Evolutionary conservation across 805 yeast genomes (phyloP).

Genomic region (Grigorovia jiainica): DNA sequence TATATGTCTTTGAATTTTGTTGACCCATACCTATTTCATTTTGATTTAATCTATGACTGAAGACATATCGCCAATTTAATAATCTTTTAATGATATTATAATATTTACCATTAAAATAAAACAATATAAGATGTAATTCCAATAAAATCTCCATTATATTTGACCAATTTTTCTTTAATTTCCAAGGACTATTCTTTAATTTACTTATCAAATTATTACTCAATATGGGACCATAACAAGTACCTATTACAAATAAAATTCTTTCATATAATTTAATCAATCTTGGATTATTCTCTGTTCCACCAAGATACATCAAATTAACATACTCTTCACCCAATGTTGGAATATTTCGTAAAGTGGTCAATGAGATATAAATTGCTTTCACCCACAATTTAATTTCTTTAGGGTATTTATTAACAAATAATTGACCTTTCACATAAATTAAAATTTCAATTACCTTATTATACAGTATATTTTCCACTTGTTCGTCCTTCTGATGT

Average conservation of each 20-base stretch:
- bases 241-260: constrained; percentile 49
- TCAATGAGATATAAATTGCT: constrained; percentile 55
- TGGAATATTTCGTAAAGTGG: constrained; percentile 66
- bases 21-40: constrained; percentile 26
- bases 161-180: constrained; percentile 18
- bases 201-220: constrained; percentile 25
- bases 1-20: constrained; percentile 45
- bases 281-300: constrained; percentile 40
- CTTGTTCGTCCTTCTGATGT: constrained; percentile 78
- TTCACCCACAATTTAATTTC: constrained; percentile 53
- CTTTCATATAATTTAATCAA: constrained; percentile 41
- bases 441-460: constrained; percentile 51
- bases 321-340: constrained; percentile 94
- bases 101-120: constrained; percentile 75
- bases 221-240: constrained; percentile 54
- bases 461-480: constrained; percentile 44
- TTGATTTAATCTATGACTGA: constrained; percentile 49
- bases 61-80: constrained; percentile 70
- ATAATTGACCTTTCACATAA: constrained; percentile 49
- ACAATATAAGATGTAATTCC: constrained; percentile 68
- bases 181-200: constrained; percentile 4
- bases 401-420: constrained; percentile 51
- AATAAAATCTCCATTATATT: constrained; percentile 42
- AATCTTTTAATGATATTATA: constrained; percentile 70
- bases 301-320: constrained; percentile 50